Conservation (phyloP, 352 stramenopile genomes). For the Aphanomyces cochlioides region DNA sequence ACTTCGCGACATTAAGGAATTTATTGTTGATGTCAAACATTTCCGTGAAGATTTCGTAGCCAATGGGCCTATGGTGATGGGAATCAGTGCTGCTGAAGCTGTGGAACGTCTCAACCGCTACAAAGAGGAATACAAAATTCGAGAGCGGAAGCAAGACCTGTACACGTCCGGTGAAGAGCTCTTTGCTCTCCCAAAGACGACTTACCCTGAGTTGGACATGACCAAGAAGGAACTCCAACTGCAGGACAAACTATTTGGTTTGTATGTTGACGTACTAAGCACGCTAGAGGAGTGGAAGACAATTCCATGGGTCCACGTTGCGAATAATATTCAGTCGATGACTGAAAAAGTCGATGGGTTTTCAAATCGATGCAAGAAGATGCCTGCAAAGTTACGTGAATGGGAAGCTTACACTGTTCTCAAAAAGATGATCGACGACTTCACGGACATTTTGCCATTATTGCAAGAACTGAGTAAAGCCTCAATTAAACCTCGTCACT, state of each 20-base stretch:
- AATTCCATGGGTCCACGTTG: conserved; percentile 93
- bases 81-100: conserved; percentile 93
- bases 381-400: conserved; percentile 93
- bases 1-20: conserved; percentile 94
- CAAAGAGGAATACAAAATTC: conserved; percentile 97
- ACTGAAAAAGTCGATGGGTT: conserved; percentile 96
- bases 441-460: conserved; percentile 94
- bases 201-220: conserved; percentile 95
- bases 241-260: conserved; percentile 91
- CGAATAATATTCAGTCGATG: conserved; percentile 94
- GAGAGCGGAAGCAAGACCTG: conserved; percentile 96
- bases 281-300: conserved; percentile 97
- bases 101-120: conserved; percentile 96
- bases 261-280: conserved; percentile 97
- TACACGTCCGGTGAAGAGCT: conserved; percentile 96
- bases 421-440: conserved; percentile 97
- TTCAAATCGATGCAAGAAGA: conserved; percentile 94
- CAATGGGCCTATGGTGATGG: conserved; percentile 97
- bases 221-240: conserved; percentile 97
- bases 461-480: conserved; percentile 96
- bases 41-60: conserved; percentile 95
- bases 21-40: conserved; percentile 95
- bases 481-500: conserved; percentile 95
- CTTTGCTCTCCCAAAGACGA: conserved; percentile 94
- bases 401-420: conserved; percentile 97